These are phyloP conservation scores for Nemania bipapillata DNA, from an alignment of 2,329 filamentous ascomycete genomes.

Conservation along the genomic window DNA sequence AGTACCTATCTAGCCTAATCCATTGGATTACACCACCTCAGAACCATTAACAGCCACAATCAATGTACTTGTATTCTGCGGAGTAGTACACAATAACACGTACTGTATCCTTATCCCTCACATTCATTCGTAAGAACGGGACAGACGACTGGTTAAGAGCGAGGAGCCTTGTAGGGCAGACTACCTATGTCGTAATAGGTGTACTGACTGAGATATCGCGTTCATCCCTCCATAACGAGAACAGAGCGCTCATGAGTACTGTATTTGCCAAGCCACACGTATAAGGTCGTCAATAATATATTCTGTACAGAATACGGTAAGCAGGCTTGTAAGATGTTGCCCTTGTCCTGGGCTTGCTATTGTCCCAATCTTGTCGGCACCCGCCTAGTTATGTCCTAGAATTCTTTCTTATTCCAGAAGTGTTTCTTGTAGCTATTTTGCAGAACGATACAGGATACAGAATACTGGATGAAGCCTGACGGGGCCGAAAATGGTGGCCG, in stretches of 20 bases:
- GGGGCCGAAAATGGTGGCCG: neutral
- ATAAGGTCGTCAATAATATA: neutral
- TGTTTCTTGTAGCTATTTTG: conserved; percentile 11
- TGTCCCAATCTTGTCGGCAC: neutral
- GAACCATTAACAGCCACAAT: conserved; percentile 24
- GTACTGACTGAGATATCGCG: neutral
- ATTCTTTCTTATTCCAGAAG: neutral
- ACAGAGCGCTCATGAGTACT: too few species aligned
- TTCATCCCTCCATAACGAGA: neutral
- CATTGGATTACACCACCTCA: conserved; percentile 5
- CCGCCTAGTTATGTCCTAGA: neutral
- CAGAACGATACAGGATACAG: too few species aligned
- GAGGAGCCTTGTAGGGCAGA: conserved; percentile 29
- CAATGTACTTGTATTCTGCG: too few species aligned
- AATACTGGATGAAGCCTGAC: neutral
- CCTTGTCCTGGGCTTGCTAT: neutral
- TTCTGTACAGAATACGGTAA: too few species aligned
- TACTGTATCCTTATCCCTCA: neutral
- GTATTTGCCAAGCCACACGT: neutral
- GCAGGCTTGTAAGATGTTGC: neutral
- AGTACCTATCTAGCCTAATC: neutral
- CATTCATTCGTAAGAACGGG: neutral
- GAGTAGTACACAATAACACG: too few species aligned
- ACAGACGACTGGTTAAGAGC: neutral
- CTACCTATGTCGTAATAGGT: neutral